Evolutionary conservation across 345 rosid genomes (phyloP).

Genomic region (Barbarea vulgaris): DNA sequence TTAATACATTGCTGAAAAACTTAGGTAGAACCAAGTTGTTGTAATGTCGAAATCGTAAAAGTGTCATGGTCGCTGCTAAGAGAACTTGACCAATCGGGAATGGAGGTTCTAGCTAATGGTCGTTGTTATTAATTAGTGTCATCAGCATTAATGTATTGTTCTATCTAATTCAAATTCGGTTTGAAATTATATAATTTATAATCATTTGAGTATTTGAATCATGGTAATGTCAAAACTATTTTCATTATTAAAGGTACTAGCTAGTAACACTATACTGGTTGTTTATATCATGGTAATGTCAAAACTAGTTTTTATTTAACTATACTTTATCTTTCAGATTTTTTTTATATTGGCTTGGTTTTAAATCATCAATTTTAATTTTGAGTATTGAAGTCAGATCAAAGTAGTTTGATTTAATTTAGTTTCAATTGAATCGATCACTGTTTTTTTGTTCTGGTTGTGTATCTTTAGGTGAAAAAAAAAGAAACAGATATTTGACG

Average conservation of each 20-base stretch:
- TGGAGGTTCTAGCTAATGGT: neutral
- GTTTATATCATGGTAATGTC: neutral
- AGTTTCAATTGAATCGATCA: neutral
- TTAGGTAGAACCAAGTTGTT: neutral
- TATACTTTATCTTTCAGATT: neutral
- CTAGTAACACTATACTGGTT: neutral
- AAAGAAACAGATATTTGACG: neutral
- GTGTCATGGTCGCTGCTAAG: neutral
- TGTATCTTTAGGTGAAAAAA: neutral
- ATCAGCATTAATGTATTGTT: neutral
- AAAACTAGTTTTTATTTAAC: neutral
- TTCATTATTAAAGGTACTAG: neutral
- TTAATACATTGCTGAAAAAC: neutral
- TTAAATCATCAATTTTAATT: neutral
- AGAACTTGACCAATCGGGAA: neutral
- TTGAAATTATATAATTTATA: neutral
- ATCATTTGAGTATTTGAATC: too few species aligned
- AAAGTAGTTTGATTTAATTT: neutral
- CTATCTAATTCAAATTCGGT: neutral
- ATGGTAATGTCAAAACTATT: neutral
- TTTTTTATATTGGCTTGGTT: neutral
- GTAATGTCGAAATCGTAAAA: neutral
- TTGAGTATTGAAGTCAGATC: neutral
- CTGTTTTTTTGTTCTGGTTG: neutral
- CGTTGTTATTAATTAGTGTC: neutral